Base-by-base conservation (phyloP, 441 rosid species). In the Jatropha podagrica region DNA sequence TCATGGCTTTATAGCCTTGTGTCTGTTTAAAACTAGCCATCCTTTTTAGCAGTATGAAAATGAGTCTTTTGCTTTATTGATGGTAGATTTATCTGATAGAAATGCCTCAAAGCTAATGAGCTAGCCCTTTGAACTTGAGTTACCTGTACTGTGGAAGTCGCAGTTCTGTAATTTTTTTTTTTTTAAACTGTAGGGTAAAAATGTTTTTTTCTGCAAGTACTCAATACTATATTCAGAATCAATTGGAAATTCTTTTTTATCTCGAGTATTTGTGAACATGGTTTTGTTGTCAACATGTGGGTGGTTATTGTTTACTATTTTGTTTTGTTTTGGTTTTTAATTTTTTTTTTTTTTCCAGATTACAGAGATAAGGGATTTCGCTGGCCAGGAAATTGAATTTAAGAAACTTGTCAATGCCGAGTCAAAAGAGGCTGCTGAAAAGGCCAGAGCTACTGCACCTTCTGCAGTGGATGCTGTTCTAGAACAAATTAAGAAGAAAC, bases 401-500 rank as follows among this genome's bases (percentile, higher is more conserved):
- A 92, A 84, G 87, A 88, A 84, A 86, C 84, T 86, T 26, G 89
- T 91, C 40, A 92, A 90, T 81, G 88, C 90, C 17, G 97, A 88
- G 75, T 90, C 96, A n/a, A 92, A 81, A 77, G 98, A 95, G 78
- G 97, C 95, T 62, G 80, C 90, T 37, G 98, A 88, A 64, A 88
- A 77, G 87, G 82, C 85, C 46, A 88, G 88, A 66, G 81, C 81
- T 32, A 10, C 87, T 23, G 77, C 88, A 38, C 65, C 94, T 44
- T 94, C 97, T 61, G 97, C 92, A 0, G 98, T 93, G 56, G 96
- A 95, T 85, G 94, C 89, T 4, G 86, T 93, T 68, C 92, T 95
- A 14, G 95, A 90, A 84, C 96, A 93, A 82, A 89, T 93, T 26
- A 92, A 84, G 85, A 94, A 93, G 86, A 93, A 95, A 73, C 92